These are phyloP conservation scores for Pseudocercospora fuligena DNA, from an alignment of 2,329 filamentous ascomycete species.

Conservation along the genomic window DNA sequence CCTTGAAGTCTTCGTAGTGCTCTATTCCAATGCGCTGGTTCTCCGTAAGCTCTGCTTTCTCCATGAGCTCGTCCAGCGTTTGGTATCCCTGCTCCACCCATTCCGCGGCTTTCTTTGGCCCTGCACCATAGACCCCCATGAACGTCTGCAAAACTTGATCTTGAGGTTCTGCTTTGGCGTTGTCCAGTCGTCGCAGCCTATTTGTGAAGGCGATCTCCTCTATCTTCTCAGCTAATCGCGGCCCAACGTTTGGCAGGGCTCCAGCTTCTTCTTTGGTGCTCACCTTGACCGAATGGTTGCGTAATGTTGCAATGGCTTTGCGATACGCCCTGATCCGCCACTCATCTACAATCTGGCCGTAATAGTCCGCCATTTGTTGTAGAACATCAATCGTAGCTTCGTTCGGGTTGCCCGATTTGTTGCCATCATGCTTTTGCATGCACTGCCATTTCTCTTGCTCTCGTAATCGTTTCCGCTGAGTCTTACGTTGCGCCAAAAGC, in stretches of 20 bases:
- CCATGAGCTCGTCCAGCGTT: conserved; percentile 72
- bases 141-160: conserved; percentile 71
- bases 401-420: conserved; percentile 67
- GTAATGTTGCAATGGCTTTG: conserved; percentile 74
- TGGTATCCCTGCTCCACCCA: conserved; percentile 79
- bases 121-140: conserved; percentile 78
- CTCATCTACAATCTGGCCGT: conserved; percentile 72
- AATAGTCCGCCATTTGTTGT: conserved; percentile 78
- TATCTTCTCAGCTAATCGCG: conserved; percentile 79
- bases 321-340: conserved; percentile 80
- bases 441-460: conserved; percentile 58
- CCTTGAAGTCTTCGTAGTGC: conserved; percentile 78
- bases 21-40: conserved; percentile 79
- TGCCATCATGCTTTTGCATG: conserved; percentile 61
- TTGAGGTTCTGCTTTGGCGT: conserved; percentile 68
- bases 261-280: conserved; percentile 71
- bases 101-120: conserved; percentile 68
- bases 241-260: conserved; percentile 70
- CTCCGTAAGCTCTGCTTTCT: conserved; percentile 65
- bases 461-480: conserved; percentile 23
- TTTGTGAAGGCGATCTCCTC: conserved; percentile 84
- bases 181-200: conserved; percentile 72
- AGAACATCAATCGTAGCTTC: conserved; percentile 74
- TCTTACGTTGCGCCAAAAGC: conserved; percentile 29
- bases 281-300: conserved; percentile 67